Base-by-base conservation (phyloP, 148 eudicot genomes). In the Heliamphora exappendiculata region DNA sequence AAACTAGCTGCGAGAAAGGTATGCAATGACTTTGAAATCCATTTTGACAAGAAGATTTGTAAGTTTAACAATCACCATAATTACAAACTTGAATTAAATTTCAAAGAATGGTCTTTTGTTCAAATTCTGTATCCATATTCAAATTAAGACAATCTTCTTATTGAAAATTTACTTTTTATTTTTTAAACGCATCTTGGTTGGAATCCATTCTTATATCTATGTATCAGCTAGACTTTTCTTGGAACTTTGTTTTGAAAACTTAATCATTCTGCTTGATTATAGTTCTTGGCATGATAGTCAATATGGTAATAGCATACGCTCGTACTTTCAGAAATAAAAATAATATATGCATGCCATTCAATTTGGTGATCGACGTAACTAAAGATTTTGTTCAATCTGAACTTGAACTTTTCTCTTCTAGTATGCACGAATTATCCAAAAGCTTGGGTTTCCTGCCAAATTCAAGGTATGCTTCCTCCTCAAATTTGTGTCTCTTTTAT, bases 391-490 rank as follows among this genome's bases (percentile, higher is more conserved):
- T 66, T 58, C 1, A 2, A 70, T 69, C 73, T 76, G 65, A 76
- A 67, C 42, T 64, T 63, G 20, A 29, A 16, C 29, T 29, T 73
- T 16, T 75, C 26, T 64, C 67, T 78, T 76, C 72, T 79, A 90
- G 93, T 93, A 88, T 82, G 95, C 93, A 37, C 84, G 93, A 36
- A 91, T 93, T 63, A 85, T 91, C 54, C 93, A 93, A 75, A 93
- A 93, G 87, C 85, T 93, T 62, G 96, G 96, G 4, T 90, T 90
- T 75, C 84, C 90, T 4, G 95, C 92, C 60, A 90, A 80, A 77
- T 90, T 92, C 51, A 92, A 87, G 90, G 92, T 90, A 79, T 41
- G 16, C 20, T n/a, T 19, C 28, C 17, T 37, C 54, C 41, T 7
- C 26, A 1, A 28, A 26, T 60, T 3, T 29, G 47, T n/a, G n/a